Base-by-base conservation (phyloP, 23 red algal genomes). In the Gracilaria gracilis region DNA sequence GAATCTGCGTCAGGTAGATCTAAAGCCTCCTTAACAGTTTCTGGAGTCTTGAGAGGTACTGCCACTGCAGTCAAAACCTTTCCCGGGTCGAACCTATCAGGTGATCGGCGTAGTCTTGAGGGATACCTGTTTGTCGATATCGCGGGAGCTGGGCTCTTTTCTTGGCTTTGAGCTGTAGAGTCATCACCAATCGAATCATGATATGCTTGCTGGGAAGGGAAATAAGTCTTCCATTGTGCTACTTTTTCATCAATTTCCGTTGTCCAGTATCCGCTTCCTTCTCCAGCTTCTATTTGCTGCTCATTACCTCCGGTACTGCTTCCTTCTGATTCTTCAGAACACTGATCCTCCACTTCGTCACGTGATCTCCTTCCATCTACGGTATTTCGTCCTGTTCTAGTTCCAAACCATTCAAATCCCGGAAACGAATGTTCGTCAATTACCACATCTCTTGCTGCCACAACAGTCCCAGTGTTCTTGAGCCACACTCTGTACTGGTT, bases 401-500 rank as follows among this genome's bases (percentile, higher is more conserved):
- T 16, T 9, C 4, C 34, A 19, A 70, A 33, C 65, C 65, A 70
- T 35, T 35, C 65, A 28, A 3, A 16, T 4, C 31, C 23, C 9
- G 84, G 67, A 61, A 88, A 88, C 4, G 40, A 59, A 46, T 36
- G 19, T 59, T 88, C 64, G 25, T 59, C 84, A 0, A 88, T 75
- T 24, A 75, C 42, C 0, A 88, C 66, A 58, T 74, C 67, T 23
- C 84, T 51, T 8, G 65, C 6, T 3, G 76, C 4, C 12, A 88
- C 7, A 35, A 75, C 84, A 17, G 47, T 16, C 9, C 2, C 0
- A 58, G 20, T 53, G 5, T 61, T 1, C 0, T 0, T 9, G 28
- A 75, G 14, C 84, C 42, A 76, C 13, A 88, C 27, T 49, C 72
- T 88, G 84, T 88, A 88, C 37, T 81, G 65, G 17, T 46, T 88